Conservation (phyloP, 331 rosid genomes). For the Acacia pycnantha region DNA sequence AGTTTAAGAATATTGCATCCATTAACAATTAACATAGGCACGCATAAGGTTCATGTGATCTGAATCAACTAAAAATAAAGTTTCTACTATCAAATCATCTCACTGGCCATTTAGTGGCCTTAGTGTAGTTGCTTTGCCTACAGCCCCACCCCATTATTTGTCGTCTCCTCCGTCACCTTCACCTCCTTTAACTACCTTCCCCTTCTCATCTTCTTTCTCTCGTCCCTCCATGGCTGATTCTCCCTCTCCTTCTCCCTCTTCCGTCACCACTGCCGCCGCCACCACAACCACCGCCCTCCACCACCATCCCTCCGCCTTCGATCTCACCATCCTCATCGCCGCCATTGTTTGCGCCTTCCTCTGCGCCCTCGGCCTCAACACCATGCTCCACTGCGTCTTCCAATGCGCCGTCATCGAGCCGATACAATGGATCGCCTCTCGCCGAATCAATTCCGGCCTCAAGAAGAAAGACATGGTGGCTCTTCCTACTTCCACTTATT, state of each 20-base stretch:
- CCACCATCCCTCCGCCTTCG: slow-evolving; percentile 25
- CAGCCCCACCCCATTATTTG: slow-evolving; percentile 10
- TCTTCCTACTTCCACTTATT: slow-evolving; percentile 59
- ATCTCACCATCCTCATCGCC: slow-evolving; percentile 54
- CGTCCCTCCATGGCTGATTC: slow-evolving; percentile 39
- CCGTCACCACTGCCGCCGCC: neutral
- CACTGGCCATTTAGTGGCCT: neutral
- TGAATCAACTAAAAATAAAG: neutral
- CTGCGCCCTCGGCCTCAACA: slow-evolving; percentile 79
- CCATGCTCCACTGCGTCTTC: slow-evolving; percentile 65
- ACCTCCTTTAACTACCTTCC: neutral
- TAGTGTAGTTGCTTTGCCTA: neutral
- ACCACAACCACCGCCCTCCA: neutral
- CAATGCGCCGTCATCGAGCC: slow-evolving; percentile 59
- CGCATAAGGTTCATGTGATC: neutral
- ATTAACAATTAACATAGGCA: neutral
- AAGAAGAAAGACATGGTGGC: slow-evolving; percentile 69
- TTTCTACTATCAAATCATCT: neutral
- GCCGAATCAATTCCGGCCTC: slow-evolving; percentile 62
- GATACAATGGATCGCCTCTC: slow-evolving; percentile 52
- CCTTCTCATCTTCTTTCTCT: neutral
- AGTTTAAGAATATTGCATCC: neutral
- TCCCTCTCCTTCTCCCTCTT: slow-evolving; percentile 20
- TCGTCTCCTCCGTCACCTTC: neutral
- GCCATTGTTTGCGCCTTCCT: slow-evolving; percentile 70